A percentile compares a stretch with the other conserved stretches of the same genome.
Evolutionary conservation across 2,329 filamentous ascomycete species (phyloP).

Genomic region (Acarospora socialis): DNA sequence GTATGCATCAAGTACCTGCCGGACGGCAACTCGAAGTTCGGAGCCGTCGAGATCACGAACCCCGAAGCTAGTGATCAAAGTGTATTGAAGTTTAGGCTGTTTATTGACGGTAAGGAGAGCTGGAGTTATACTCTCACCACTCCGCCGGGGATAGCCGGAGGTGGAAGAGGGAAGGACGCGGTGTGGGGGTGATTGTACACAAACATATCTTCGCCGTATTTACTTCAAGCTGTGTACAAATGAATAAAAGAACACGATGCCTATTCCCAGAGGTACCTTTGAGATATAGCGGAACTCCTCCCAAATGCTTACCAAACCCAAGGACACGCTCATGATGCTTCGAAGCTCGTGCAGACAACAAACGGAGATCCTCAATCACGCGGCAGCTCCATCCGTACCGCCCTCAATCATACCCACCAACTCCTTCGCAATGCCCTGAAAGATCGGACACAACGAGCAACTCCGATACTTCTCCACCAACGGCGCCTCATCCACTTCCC

Average conservation of each 20-base stretch:
- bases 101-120: conserved; percentile 10
- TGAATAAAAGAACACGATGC: too few relatives aligned
- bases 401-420: conserved; percentile 18
- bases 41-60: conserved; percentile 67
- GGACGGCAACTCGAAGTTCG: conserved; percentile 79
- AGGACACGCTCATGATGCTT: too few relatives aligned
- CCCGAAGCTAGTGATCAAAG: too few relatives aligned
- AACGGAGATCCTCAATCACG: too few relatives aligned
- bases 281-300: too few relatives aligned
- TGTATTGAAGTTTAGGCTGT: conserved; percentile 7
- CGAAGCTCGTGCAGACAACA: too few relatives aligned
- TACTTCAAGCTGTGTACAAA: too few relatives aligned
- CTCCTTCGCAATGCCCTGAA: conserved; percentile 27
- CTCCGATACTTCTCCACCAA: conserved; percentile 30
- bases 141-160: conserved; percentile 2
- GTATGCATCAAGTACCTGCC: conserved; percentile 71
- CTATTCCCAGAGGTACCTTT: too few relatives aligned
- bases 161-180: conserved; percentile 6
- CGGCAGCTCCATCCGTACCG: too few relatives aligned
- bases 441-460: conserved; percentile 29
- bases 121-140: conserved; percentile 11
- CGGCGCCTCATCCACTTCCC: conserved; percentile 16
- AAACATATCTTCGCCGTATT: too few relatives aligned
- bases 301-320: too few relatives aligned
- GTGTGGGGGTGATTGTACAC: conserved; percentile 4